Percentiles rank a stretch among this genome's conserved stretches.
phyloP scores from a whole-genome alignment of 371 early-diverging fungal genomes.

The Chytridium lagenaria region DNA sequence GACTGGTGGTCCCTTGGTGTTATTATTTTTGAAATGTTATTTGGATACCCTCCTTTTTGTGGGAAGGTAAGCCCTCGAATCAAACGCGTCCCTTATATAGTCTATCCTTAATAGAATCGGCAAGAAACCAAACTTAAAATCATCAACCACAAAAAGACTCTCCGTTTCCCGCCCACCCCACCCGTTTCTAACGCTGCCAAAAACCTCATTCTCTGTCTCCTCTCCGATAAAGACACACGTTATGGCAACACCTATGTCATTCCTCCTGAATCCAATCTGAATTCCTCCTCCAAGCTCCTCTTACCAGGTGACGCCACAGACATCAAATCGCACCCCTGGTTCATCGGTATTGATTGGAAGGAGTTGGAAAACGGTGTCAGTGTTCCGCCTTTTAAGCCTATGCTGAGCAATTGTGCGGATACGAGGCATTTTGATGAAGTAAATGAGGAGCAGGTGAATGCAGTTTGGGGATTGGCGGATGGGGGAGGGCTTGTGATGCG shows the following conservation, averaged over 20 bases:
- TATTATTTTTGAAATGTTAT: constrained; percentile 75
- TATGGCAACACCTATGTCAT: constrained; percentile 61
- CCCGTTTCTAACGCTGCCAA: constrained; percentile 43
- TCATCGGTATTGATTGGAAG: constrained; percentile 77
- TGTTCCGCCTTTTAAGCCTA: constrained; percentile 55
- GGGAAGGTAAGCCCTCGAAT: constrained; percentile 50
- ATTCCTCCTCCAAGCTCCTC: constrained; percentile 31
- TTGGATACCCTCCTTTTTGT: constrained; percentile 62
- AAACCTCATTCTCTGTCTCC: constrained; percentile 66
- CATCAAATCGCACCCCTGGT: constrained; percentile 85
- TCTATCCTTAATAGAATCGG: constrained; percentile 34
- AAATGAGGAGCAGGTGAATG: constrained; percentile 55
- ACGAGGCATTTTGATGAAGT: constrained; percentile 68
- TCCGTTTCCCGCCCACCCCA: constrained; percentile 53
- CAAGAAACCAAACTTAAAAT: constrained; percentile 67
- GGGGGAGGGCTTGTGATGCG: constrained; percentile 45
- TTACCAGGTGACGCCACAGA: constrained; percentile 55
- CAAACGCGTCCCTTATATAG: too few relatives aligned
- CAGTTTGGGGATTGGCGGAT: constrained; percentile 25
- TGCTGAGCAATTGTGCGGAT: constrained; percentile 56
- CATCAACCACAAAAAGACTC: constrained; percentile 63
- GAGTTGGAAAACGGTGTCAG: constrained; percentile 58
- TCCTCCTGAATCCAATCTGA: background rate
- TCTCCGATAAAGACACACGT: constrained; percentile 74
- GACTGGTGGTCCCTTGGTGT: constrained; percentile 82